Conservation (phyloP, 1,139 yeast species). For the Protomyces macrosporus region DNA sequence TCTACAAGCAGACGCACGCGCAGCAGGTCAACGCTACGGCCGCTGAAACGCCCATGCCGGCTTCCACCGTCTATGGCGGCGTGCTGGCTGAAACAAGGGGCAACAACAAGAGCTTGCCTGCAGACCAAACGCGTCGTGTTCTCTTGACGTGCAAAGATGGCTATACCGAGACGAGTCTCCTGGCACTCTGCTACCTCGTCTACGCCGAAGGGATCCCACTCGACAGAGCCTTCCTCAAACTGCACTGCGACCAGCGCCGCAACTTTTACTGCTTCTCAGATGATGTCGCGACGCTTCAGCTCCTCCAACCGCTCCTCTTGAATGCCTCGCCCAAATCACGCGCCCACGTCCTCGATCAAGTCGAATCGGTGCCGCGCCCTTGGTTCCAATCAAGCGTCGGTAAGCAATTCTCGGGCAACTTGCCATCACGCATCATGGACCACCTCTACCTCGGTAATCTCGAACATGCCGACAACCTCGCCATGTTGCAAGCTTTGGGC, state of each 20-base stretch:
- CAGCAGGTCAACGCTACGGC: neutral
- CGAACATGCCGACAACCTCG: constrained; percentile 70
- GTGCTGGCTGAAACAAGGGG: constrained; percentile 35
- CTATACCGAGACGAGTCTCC: constrained; percentile 79
- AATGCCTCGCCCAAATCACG: constrained; percentile 43
- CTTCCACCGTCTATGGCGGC: neutral
- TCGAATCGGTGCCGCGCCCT: constrained; percentile 33
- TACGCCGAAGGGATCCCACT: constrained; percentile 54
- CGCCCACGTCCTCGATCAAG: constrained; percentile 16
- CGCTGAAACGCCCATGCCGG: neutral
- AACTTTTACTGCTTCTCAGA: constrained; percentile 79
- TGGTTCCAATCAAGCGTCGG: constrained; percentile 1
- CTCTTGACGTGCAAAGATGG: constrained; percentile 83
- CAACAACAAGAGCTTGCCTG: constrained; percentile 32
- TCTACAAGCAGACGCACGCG: constrained; percentile 4
- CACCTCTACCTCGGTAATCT: constrained; percentile 83
- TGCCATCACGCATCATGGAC: constrained; percentile 71
- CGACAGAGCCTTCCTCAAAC: constrained; percentile 49
- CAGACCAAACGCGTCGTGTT: constrained; percentile 35
- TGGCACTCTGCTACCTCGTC: constrained; percentile 65
- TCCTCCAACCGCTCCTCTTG: constrained; percentile 57
- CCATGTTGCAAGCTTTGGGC: constrained; percentile 58
- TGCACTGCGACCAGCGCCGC: constrained; percentile 61
- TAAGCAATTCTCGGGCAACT: constrained; percentile 46
- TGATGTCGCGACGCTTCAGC: constrained; percentile 62